These are phyloP conservation scores for Volvox carteri DNA, from an alignment of 163 green algal genomes.

Conservation along the genomic window DNA sequence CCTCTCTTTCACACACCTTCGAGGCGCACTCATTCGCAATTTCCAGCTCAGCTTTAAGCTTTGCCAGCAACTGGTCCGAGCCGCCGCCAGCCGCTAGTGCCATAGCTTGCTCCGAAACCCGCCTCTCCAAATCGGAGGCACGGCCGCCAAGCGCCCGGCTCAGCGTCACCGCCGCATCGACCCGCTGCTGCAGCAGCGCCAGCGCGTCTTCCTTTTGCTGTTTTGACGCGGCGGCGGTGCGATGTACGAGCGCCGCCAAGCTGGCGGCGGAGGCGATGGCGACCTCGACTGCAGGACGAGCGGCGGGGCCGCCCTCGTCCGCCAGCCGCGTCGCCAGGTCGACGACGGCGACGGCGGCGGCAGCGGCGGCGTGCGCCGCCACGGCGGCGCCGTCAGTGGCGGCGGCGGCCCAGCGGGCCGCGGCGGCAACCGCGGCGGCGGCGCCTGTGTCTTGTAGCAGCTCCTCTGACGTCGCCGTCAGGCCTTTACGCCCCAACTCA, in stretches of 20 bases:
- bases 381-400: not conserved
- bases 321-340: not conserved
- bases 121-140: not conserved
- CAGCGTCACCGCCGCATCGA: not conserved
- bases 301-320: conserved; percentile 10
- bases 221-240: not conserved
- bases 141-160: not conserved
- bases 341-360: not conserved
- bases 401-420: not conserved
- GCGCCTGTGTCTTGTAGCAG: conserved; percentile 39
- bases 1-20: conserved; percentile 33
- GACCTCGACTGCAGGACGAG: not conserved
- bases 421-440: not conserved
- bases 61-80: conserved; percentile 7
- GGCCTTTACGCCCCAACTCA: conserved; percentile 1
- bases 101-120: not conserved
- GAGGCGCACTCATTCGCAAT: conserved; percentile 24
- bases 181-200: not conserved
- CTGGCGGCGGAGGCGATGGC: not conserved
- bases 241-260: not conserved
- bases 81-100: not conserved
- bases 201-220: not conserved
- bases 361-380: conserved; percentile 18
- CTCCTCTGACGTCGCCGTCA: conserved; percentile 11
- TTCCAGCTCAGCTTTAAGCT: conserved; percentile 19